Evolutionary conservation across 1,284 basidiomycete species (phyloP).

Genomic region (Naganishia sp.): DNA sequence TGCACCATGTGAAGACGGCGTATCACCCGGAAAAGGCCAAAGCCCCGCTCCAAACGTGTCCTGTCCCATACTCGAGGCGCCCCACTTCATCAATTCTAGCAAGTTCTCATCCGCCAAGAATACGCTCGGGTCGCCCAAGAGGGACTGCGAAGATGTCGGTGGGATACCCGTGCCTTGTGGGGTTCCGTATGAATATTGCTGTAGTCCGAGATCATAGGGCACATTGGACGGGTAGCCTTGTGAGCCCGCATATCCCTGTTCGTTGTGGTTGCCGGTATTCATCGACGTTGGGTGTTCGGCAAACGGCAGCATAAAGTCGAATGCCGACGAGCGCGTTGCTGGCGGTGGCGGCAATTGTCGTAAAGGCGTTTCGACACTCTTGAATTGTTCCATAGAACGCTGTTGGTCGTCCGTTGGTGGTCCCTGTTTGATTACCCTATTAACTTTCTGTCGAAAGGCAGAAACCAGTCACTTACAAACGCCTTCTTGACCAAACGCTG

Average conservation of each 20-base stretch:
- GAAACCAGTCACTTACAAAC: conserved; percentile 1
- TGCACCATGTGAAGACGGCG: conserved; percentile 21
- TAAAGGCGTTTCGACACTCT: not conserved
- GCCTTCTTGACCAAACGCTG: conserved; percentile 25
- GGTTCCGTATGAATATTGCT: too few relatives aligned
- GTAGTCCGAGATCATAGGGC: too few relatives aligned
- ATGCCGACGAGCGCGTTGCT: not conserved
- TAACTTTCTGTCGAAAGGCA: not conserved
- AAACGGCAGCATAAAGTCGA: not conserved
- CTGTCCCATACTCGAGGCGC: conserved; percentile 8
- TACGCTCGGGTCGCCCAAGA: conserved; percentile 16
- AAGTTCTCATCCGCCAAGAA: conserved; percentile 24
- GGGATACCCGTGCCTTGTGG: too few relatives aligned
- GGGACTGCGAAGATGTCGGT: not conserved
- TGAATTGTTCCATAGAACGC: not conserved
- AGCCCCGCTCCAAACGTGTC: conserved; percentile 16
- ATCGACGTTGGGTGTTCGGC: not conserved
- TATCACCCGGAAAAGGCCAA: conserved; percentile 25
- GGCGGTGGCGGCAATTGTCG: not conserved
- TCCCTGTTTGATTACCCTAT: not conserved
- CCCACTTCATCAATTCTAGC: conserved; percentile 24
- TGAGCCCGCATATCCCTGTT: not conserved
- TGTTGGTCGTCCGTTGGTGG: conserved; percentile 1
- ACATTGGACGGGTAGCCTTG: too few relatives aligned
- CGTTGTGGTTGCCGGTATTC: not conserved